Evolutionary conservation across 116 monocot species (phyloP), one percentile per base, ranked within the genome.

Genomic region (Iris pallida): DNA sequence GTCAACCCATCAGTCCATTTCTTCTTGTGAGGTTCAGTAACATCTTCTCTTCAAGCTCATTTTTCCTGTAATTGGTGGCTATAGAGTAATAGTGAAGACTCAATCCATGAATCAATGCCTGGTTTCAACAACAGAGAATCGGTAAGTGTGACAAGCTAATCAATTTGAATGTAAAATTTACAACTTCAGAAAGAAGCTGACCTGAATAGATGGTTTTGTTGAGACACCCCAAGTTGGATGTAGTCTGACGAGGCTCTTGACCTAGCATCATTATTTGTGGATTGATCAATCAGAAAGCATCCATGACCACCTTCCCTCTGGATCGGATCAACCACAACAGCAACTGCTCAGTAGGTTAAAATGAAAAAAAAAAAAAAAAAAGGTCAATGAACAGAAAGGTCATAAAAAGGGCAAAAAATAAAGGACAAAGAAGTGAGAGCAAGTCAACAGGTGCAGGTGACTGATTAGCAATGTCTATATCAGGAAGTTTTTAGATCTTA

Each of bases 241-340:
- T 93, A 57, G 90, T 93, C 63, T 93, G 93, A 13, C 93, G 81
- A 66, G 93, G 93, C 59, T 93, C 93, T 72, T 93, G 93, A 19
- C 93, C 93, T 4, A 93, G 90, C 93, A 93, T 93, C 93, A 93
- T 93, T 8, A 90, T 93, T 57, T 93, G 93, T 59, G 90, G 93
- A 45, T 90, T 93, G 61, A 93, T 93, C 77, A 93, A 65, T 16
- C 93, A 84, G 66, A 93, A 93, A 44, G 93, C 93, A 78, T 93
- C 93, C 59, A 93, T 93, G 13, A 93, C 93, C 52, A 93, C 93
- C 72, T 93, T 93, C 45, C 93, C 93, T 93, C 73, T 93, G 93
- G 61, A 93, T 93, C 6, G 93, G 93, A 59, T 93, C 93, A 19
- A 90, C 81, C 19, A 93, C 90, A 47, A 93, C 93, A 1, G 93